Evolutionary conservation across 306 rosid species (phyloP).

Genomic region (Rubus idaeus): DNA sequence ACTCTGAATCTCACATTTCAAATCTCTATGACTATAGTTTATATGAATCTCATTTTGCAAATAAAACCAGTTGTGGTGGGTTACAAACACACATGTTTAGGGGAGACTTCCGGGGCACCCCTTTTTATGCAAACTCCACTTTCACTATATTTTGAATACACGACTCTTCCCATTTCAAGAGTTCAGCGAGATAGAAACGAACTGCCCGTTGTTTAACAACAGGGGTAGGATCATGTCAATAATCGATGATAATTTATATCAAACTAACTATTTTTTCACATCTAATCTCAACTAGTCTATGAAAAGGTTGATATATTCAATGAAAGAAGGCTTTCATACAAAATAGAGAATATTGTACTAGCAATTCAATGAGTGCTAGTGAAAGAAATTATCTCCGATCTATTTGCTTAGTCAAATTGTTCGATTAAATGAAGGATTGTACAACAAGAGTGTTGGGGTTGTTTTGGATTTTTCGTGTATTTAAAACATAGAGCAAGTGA

Average conservation of each 20-base stretch:
- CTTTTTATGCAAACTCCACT: constrained; percentile 3
- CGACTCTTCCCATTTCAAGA: not conserved
- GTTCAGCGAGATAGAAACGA: not conserved
- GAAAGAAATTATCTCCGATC: too few relatives aligned
- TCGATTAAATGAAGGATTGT: too few relatives aligned
- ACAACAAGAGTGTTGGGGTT: too few relatives aligned
- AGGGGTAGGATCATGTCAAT: too few relatives aligned
- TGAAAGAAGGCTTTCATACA: too few relatives aligned
- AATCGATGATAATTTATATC: not conserved
- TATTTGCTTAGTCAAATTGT: too few relatives aligned
- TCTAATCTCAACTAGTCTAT: not conserved
- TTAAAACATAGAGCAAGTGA: too few relatives aligned
- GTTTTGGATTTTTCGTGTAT: too few relatives aligned
- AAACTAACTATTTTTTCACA: not conserved
- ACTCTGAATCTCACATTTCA: constrained; percentile 20
- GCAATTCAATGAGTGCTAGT: too few relatives aligned
- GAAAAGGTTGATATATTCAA: too few relatives aligned
- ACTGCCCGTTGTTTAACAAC: not conserved
- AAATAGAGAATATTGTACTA: too few relatives aligned
- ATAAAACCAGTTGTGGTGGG: constrained; percentile 6
- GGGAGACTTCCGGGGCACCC: not conserved
- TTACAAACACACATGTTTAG: constrained; percentile 9
- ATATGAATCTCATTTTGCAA: not conserved
- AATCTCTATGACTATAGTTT: not conserved
- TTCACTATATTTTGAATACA: not conserved